Base-by-base conservation (phyloP, 2,329 filamentous ascomycete species). In the Ophiostoma quercus region DNA sequence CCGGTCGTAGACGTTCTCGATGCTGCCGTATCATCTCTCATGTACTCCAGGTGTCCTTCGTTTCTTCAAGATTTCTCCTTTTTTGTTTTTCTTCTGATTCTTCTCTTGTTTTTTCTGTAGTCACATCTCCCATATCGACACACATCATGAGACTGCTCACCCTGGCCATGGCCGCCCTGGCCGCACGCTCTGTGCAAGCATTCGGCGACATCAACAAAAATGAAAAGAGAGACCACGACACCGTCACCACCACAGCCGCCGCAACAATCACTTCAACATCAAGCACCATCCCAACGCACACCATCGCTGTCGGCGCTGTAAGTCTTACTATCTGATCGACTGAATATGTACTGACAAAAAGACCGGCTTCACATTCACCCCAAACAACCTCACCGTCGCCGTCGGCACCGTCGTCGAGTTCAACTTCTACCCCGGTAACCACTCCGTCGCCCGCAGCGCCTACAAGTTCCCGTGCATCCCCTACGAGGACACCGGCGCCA, bases 381-480 rank as follows among this genome's bases (percentile, higher is more conserved):
- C 82, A 0, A 74, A 78, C 67, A 69, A 76, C 66, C 69, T 78
- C 1, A 75, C 72, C 12, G 82, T 80, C 1, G 74, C 76, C n/a
- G 76, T 83, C 37, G 84, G 84, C 6, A 84, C 86, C 74, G 78
- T 80, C 5, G 79, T 87, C 62, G 82, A 84, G 72, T 90, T 87
- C 76, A 79, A 83, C 62, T 90, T 90, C 75, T 89, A 86, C 73
- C 87, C 88, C 0, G 81, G 81, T 29, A 87, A 85, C 68, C 88
- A 91, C 75, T 88, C 86, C 2, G 85, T 90, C n/a, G 85, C 85
- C 9, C 82, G 86, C 67, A 84, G 87, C 43, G 86, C 84, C 67
- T 90, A 83, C 73, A 77, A 79, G 1, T 79, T 80, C n/a, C 87
- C 88, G 54, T 91, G 89, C 71, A 84, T 89, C 62, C 88, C 88